Conservation (phyloP, 2,329 filamentous ascomycete species). For the Diaporthe sp. region DNA sequence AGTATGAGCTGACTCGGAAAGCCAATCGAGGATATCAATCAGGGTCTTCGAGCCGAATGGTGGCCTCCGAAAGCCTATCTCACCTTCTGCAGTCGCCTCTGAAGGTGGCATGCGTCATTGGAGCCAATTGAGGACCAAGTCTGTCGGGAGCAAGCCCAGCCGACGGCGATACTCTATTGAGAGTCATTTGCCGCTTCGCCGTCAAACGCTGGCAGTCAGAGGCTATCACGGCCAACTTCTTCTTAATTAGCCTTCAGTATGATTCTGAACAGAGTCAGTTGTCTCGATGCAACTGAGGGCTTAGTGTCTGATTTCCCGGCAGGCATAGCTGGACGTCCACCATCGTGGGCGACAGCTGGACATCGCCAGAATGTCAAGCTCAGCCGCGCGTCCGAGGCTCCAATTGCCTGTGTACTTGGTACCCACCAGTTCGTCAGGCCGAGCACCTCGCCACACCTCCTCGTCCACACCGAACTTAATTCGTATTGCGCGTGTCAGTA, state of each 20-base stretch:
- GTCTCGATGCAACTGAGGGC: conserved; percentile 7
- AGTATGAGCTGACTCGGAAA: conserved; percentile 35
- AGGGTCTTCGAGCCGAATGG: conserved; percentile 31
- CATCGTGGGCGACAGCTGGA: neutral
- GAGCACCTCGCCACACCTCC: neutral
- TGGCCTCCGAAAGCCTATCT: conserved; percentile 29
- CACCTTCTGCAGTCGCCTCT: conserved; percentile 14
- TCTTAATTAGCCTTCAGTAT: conserved; percentile 22
- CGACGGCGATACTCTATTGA: conserved; percentile 28
- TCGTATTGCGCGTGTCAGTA: conserved; percentile 31
- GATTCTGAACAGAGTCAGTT: conserved; percentile 21
- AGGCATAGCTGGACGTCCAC: neutral
- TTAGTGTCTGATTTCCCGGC: neutral
- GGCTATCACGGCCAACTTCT: conserved; percentile 21
- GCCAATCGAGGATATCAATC: conserved; percentile 28
- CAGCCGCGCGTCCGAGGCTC: conserved; percentile 31
- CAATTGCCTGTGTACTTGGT: conserved; percentile 5
- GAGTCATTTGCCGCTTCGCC: conserved; percentile 36
- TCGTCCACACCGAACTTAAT: conserved; percentile 24
- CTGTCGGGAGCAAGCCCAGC: conserved; percentile 27
- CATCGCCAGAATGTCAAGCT: conserved; percentile 23
- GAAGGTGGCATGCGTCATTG: conserved; percentile 21
- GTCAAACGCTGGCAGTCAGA: conserved; percentile 35
- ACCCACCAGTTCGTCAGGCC: conserved; percentile 32
- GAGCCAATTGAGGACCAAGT: conserved; percentile 20